Evolutionary conservation across 257 asterid genomes (phyloP).

Genomic region (Lycium barbarum): DNA sequence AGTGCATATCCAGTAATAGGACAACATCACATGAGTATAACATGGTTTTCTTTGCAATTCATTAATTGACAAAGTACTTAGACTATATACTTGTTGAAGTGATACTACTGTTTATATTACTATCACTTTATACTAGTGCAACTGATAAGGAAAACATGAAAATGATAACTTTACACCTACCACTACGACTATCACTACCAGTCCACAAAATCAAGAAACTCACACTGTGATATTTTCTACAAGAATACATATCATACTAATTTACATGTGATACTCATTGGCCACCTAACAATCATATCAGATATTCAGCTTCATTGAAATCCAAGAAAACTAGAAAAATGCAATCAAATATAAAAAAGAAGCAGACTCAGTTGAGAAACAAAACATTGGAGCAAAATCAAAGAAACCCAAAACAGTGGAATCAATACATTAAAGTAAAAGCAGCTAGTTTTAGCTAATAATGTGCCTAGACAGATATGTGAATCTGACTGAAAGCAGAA

Average conservation of each 20-base stretch:
- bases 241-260: neutral
- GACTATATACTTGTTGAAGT: neutral
- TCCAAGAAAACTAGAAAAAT: constrained; percentile 2
- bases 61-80: constrained; percentile 24
- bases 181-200: too few relatives aligned
- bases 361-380: constrained; percentile 26
- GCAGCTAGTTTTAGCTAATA: too few relatives aligned
- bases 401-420: neutral
- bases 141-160: too few relatives aligned
- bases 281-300: constrained; percentile 16
- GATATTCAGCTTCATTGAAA: constrained; percentile 6
- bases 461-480: too few relatives aligned
- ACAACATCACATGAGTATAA: constrained; percentile 18
- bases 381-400: constrained; percentile 26
- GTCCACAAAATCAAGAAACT: neutral
- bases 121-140: neutral
- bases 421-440: too few relatives aligned
- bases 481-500: too few relatives aligned
- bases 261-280: constrained; percentile 15
- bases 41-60: constrained; percentile 30
- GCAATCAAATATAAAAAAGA: constrained; percentile 25
- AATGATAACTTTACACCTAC: too few relatives aligned
- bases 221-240: neutral
- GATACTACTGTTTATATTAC: neutral
- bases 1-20: constrained; percentile 8